Conservation (phyloP, 257 asterid genomes). For the Solanum etuberosum region DNA sequence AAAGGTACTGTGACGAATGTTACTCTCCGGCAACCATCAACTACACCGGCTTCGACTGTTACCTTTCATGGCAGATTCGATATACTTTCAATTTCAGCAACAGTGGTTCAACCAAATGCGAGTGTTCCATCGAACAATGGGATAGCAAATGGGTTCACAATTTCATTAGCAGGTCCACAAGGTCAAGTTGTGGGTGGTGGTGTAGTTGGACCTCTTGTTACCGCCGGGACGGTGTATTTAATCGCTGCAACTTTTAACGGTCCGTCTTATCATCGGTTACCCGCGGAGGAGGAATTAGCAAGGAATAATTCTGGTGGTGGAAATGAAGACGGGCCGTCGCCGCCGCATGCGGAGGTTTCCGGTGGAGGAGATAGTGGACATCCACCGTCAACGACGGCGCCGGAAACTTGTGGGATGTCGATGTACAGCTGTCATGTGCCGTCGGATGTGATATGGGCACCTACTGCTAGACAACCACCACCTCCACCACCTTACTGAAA, state of each 20-base stretch:
- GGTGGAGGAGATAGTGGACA: conserved; percentile 32
- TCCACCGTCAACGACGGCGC: neutral
- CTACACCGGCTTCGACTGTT: conserved; percentile 52
- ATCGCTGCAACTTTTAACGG: conserved; percentile 54
- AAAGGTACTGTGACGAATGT: conserved; percentile 28
- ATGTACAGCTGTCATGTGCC: conserved; percentile 26
- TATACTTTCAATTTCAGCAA: conserved; percentile 61
- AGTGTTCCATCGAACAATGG: conserved; percentile 1
- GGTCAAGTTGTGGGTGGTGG: conserved; percentile 78
- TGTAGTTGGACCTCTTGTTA: conserved; percentile 51
- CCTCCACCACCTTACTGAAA: conserved; percentile 38
- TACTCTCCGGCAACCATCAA: conserved; percentile 52
- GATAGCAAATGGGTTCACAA: conserved; percentile 33
- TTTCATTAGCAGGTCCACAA: conserved; percentile 65
- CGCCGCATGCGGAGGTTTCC: conserved; percentile 15
- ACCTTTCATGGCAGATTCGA: conserved; percentile 80
- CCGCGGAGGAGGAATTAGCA: conserved; percentile 21
- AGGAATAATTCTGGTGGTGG: conserved; percentile 13
- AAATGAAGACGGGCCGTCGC: conserved; percentile 13
- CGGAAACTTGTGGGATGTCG: conserved; percentile 12
- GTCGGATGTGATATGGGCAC: conserved; percentile 54
- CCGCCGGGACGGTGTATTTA: conserved; percentile 51
- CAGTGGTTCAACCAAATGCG: conserved; percentile 11
- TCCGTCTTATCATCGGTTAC: conserved; percentile 45
- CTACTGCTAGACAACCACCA: conserved; percentile 44